These are phyloP conservation scores for Candida insectorum DNA, from an alignment of 805 yeast genomes.

Conservation along the genomic window DNA sequence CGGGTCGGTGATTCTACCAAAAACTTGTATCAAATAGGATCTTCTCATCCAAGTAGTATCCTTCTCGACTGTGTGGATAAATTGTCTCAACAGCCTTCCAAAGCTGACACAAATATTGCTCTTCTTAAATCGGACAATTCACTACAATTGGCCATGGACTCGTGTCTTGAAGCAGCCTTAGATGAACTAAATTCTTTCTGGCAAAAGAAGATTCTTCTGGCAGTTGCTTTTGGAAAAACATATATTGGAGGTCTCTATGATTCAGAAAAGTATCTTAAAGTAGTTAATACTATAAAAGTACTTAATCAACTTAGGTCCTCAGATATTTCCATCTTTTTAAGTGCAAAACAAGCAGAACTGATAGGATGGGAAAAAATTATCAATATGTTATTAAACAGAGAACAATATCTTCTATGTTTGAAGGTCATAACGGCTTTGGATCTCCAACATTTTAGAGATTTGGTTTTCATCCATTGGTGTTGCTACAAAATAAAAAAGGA, in stretches of 20 bases:
- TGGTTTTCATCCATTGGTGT: conserved; percentile 78
- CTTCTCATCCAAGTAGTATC: conserved; percentile 78
- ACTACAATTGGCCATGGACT: conserved; percentile 58
- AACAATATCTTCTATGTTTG: conserved; percentile 59
- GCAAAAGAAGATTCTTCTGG: conserved; percentile 77
- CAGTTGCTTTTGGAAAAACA: conserved; percentile 85
- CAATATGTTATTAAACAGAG: conserved; percentile 53
- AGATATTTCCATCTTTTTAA: conserved; percentile 67
- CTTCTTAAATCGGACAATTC: conserved; percentile 43
- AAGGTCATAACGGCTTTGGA: conserved; percentile 52
- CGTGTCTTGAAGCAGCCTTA: conserved; percentile 70
- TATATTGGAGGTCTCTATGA: conserved; percentile 47
- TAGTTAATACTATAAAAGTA: conserved; percentile 59
- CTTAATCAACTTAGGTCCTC: conserved; percentile 65
- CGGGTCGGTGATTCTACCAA: conserved; percentile 57
- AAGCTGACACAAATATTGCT: conserved; percentile 73
- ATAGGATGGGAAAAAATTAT: conserved; percentile 58
- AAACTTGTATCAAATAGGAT: conserved; percentile 76
- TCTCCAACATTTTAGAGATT: conserved; percentile 33
- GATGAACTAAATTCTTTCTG: conserved; percentile 73
- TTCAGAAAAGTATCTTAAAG: conserved; percentile 59
- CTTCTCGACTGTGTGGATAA: conserved; percentile 70
- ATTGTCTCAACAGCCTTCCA: conserved; percentile 65
- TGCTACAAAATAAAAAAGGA: conserved; percentile 60
- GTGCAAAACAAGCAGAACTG: conserved; percentile 48